Conservation (phyloP, 805 yeast species). For the Crinitomyces ghanaensis region DNA sequence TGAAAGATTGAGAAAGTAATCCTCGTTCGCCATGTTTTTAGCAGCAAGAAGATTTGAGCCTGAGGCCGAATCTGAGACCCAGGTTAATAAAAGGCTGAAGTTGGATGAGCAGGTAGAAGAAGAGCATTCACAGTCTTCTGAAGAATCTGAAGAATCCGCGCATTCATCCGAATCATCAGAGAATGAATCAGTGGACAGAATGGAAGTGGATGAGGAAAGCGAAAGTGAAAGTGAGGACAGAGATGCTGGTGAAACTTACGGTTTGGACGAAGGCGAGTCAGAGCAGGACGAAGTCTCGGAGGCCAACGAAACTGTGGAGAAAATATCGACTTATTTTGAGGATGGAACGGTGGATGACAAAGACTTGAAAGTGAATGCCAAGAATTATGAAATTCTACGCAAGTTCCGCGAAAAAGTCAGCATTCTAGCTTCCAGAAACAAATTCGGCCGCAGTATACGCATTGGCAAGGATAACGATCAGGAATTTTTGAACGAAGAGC, state of each 20-base stretch:
- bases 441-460: too few species aligned
- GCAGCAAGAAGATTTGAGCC: slow-evolving; percentile 16
- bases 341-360: too few species aligned
- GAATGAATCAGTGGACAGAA: slow-evolving; percentile 2
- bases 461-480: too few species aligned
- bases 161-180: slow-evolving; percentile 8
- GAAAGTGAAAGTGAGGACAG: slow-evolving; percentile 13
- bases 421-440: too few species aligned
- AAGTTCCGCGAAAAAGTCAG: too few species aligned
- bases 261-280: too few species aligned
- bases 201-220: slow-evolving; percentile 7
- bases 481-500: neutral
- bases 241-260: too few species aligned
- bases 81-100: slow-evolving; percentile 4
- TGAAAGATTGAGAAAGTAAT: neutral
- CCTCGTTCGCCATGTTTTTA: slow-evolving; percentile 8
- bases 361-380: too few species aligned
- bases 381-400: too few species aligned
- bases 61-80: neutral
- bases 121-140: slow-evolving; percentile 33
- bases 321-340: too few species aligned
- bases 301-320: too few species aligned
- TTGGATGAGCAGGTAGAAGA: slow-evolving; percentile 10
- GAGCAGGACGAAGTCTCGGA: too few species aligned
- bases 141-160: slow-evolving; percentile 43